Base-by-base conservation (phyloP, 768 basidiomycete species). In the Trametes punicea region DNA sequence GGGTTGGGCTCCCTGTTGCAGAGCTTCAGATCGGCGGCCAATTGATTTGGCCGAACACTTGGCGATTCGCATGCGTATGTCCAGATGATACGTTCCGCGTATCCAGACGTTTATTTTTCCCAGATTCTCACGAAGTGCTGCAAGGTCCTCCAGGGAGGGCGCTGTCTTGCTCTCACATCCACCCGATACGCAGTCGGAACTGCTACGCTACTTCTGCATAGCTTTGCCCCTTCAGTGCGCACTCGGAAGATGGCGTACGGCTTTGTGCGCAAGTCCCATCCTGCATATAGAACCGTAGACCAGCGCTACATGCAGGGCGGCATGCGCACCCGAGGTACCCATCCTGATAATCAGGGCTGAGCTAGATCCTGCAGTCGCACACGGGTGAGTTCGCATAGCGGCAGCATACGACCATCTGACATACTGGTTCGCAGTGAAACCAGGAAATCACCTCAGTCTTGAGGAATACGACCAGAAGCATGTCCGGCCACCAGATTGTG, bases 341-440 rank as follows among this genome's bases (percentile, higher is more conserved):
- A 27, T 60, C 55, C 26, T 55, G 58, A 46, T 55, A 55, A 42
- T 60, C 58, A 13, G 53, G 58, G 6, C 46, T 46, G 34, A 60
- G 49, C 58, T 53, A 60, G 13, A 60, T 33, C 39, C 58, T 60
- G n/a, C 6, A n/a, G 1, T 42, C 13, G 26, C 20, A 23, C n/a
- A n/a, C 34, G 5, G 13, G 34, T 36, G 42, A 26, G 15, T 44
- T 4, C 6, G 25, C 36, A n/a, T 6, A n/a, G 33, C 18, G 30
- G 7, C 16, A 27, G 26, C 23, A 45, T 26, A 10, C 7, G 21
- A 9, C 41, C 36, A 10, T 8, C 23, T 23, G 29, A 55, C 54
- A n/a, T 33, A 55, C 54, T 53, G 51, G 50, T 63, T 63, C 10
- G 36, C n/a, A 0, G 62, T 63, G 53, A 61, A 63, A 49, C 58